Evolutionary conservation across 2,329 filamentous ascomycete species (phyloP).

Genomic region (Paraphoma sp.): DNA sequence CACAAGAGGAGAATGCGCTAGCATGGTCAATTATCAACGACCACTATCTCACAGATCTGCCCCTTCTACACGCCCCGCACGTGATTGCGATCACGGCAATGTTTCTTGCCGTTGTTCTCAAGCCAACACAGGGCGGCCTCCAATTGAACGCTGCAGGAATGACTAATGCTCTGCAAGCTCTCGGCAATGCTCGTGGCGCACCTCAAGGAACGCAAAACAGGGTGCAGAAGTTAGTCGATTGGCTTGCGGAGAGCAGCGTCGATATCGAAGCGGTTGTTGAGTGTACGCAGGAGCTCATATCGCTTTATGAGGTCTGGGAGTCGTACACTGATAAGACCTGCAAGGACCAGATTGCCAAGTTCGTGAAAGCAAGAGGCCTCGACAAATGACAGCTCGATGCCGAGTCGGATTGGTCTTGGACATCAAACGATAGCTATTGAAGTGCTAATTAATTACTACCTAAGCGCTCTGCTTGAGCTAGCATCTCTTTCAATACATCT

Average conservation of each 20-base stretch:
- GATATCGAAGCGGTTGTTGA: constrained; percentile 87
- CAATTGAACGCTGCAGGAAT: constrained; percentile 52
- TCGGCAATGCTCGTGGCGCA: constrained; percentile 39
- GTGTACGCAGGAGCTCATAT: constrained; percentile 89
- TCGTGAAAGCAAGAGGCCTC: constrained; percentile 65
- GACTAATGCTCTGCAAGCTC: constrained; percentile 46
- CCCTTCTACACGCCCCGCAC: constrained; percentile 84
- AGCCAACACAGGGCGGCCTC: constrained; percentile 65
- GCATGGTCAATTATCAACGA: constrained; percentile 90
- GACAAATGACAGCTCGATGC: constrained; percentile 55
- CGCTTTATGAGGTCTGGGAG: constrained; percentile 81
- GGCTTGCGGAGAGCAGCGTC: constrained; percentile 85
- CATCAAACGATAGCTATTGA: not conserved
- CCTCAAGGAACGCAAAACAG: constrained; percentile 55
- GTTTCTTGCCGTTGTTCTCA: constrained; percentile 81
- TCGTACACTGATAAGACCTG: constrained; percentile 69
- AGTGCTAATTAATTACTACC: too few species aligned
- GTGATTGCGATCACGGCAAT: constrained; percentile 86
- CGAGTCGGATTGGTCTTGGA: constrained; percentile 1
- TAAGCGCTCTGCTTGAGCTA: too few species aligned
- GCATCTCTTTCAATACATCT: too few species aligned
- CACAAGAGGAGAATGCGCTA: constrained; percentile 78
- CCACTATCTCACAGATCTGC: constrained; percentile 90
- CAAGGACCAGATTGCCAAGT: constrained; percentile 68
- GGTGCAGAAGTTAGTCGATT: constrained; percentile 74